Evolutionary conservation across 2,329 filamentous ascomycete species (phyloP).

Genomic region (Colletotrichum phormii): DNA sequence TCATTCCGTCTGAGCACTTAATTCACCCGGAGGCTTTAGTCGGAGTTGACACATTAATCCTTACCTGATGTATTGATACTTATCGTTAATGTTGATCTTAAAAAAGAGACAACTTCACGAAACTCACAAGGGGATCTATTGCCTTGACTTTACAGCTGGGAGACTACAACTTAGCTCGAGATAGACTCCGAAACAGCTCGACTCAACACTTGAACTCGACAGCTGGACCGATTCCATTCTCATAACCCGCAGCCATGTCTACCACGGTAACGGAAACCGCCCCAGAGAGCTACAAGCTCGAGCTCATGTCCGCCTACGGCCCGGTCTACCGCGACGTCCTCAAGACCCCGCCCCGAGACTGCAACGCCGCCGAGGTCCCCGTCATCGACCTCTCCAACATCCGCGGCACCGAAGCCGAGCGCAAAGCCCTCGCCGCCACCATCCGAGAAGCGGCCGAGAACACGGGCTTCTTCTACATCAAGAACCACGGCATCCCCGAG

Average conservation of each 20-base stretch:
- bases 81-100: background rate
- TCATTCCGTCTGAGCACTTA: background rate
- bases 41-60: background rate
- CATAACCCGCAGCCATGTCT: slow-evolving; percentile 14
- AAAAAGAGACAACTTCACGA: no score
- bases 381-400: slow-evolving; percentile 56
- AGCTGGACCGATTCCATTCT: background rate
- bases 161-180: background rate
- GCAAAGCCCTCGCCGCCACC: slow-evolving; percentile 49
- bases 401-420: slow-evolving; percentile 47
- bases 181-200: no score
- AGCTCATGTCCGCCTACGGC: slow-evolving; percentile 56
- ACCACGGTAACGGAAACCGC: slow-evolving; percentile 23
- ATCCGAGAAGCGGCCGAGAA: slow-evolving; percentile 54
- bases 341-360: slow-evolving; percentile 52
- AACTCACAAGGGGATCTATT: background rate
- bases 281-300: slow-evolving; percentile 50
- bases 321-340: slow-evolving; percentile 57
- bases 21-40: no score
- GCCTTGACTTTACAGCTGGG: background rate
- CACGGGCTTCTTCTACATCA: slow-evolving; percentile 61
- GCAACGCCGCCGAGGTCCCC: slow-evolving; percentile 56
- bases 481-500: slow-evolving; percentile 54
- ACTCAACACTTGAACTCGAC: background rate
- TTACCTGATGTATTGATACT: no score